A percentile compares a stretch with the other conserved stretches of the same genome.
Evolutionary conservation across 352 stramenopile species (phyloP).

Genomic region (Paralagenidium karlingii): DNA sequence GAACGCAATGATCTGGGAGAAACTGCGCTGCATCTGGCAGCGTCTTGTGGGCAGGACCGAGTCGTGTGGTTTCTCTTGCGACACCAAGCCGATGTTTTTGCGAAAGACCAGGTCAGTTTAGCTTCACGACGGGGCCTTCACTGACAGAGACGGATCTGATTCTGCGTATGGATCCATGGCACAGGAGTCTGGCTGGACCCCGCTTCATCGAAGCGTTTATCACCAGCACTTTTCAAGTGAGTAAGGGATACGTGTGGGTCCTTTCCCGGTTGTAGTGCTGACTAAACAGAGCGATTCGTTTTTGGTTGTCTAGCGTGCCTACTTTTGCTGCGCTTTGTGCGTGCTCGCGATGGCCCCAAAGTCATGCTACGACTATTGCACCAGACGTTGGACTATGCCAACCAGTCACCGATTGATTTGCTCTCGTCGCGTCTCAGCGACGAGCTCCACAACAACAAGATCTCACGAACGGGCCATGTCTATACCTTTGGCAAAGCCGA

Average conservation of each 20-base stretch:
- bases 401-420: conserved; percentile 54
- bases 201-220: conserved; percentile 62
- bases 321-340: conserved; percentile 51
- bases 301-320: conserved; percentile 27
- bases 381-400: conserved; percentile 28
- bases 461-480: conserved; percentile 20
- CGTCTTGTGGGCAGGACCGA: conserved; percentile 31
- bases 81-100: conserved; percentile 31
- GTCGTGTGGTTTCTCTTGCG: conserved; percentile 38
- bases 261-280: background rate
- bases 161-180: no score
- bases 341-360: conserved; percentile 23
- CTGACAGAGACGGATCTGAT: background rate
- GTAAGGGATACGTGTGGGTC: conserved; percentile 3
- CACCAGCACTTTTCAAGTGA: conserved; percentile 53
- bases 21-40: conserved; percentile 63
- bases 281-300: conserved; percentile 3
- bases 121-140: background rate
- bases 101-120: conserved; percentile 53
- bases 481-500: conserved; percentile 81
- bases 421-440: conserved; percentile 14
- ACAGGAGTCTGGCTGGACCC: conserved; percentile 77
- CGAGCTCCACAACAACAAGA: conserved; percentile 3
- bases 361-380: conserved; percentile 42
- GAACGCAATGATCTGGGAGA: conserved; percentile 56